These are phyloP conservation scores for Dissophora globulifera DNA, from an alignment of 192 early-diverging fungal species.

Conservation along the genomic window DNA sequence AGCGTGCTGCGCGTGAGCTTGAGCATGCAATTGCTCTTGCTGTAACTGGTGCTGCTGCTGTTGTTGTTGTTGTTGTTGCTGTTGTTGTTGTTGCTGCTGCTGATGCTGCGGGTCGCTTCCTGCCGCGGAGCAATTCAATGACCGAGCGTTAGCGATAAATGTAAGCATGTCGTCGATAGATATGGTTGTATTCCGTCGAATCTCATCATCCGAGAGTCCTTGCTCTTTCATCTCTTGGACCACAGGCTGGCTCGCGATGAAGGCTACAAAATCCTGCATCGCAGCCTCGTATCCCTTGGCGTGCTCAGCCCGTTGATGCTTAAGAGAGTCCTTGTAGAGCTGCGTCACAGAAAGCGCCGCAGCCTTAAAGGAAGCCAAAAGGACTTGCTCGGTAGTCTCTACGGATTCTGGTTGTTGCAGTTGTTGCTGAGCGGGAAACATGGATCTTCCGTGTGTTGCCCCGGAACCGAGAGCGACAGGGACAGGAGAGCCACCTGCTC, in stretches of 20 bases:
- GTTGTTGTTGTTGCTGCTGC: constrained; percentile 30
- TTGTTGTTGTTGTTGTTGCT: constrained; percentile 25
- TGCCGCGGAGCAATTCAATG: constrained; percentile 28
- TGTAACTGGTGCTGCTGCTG: constrained; percentile 29
- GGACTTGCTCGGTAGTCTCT: constrained; percentile 59
- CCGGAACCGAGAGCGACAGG: too few species aligned
- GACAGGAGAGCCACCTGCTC: background rate
- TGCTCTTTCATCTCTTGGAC: constrained; percentile 42
- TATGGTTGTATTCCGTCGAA: constrained; percentile 33
- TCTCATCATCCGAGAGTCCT: constrained; percentile 41
- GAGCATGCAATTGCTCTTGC: constrained; percentile 16
- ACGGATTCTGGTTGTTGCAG: constrained; percentile 2
- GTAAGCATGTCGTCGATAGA: constrained; percentile 40
- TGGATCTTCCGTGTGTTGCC: too few species aligned
- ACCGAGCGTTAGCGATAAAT: constrained; percentile 37
- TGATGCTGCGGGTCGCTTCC: constrained; percentile 26
- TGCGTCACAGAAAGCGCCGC: constrained; percentile 62
- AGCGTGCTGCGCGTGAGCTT: constrained; percentile 20
- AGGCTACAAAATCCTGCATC: constrained; percentile 61
- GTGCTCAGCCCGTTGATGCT: constrained; percentile 60
- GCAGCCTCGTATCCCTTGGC: constrained; percentile 63
- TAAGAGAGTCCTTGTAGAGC: constrained; percentile 65
- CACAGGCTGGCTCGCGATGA: constrained; percentile 57
- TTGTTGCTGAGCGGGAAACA: background rate
- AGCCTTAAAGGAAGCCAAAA: constrained; percentile 64